phyloP scores from a whole-genome alignment of 495 filamentous ascomycete species.

The Aspergillus ellipticus region DNA sequence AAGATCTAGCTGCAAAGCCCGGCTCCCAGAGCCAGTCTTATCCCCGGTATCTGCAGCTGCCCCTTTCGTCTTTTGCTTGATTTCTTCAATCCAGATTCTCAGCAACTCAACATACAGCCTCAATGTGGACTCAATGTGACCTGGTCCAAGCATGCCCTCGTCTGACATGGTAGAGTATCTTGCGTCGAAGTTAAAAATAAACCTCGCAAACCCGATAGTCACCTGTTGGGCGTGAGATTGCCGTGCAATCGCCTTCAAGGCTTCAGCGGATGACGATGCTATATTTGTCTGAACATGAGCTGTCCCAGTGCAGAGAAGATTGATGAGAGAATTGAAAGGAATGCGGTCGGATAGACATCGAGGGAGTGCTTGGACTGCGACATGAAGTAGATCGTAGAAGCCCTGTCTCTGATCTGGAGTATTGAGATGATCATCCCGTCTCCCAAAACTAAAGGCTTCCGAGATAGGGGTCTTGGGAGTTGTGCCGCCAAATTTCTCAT shows the following conservation, averaged over 20 bases:
- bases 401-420: constrained; percentile 83
- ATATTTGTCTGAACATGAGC: constrained; percentile 93
- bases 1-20: constrained; percentile 74
- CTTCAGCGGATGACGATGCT: constrained; percentile 85
- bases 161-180: constrained; percentile 97
- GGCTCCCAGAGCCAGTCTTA: constrained; percentile 48
- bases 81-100: constrained; percentile 95
- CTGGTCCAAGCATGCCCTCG: constrained; percentile 91
- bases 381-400: constrained; percentile 92
- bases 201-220: constrained; percentile 91
- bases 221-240: constrained; percentile 94
- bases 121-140: constrained; percentile 92
- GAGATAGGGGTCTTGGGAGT: constrained; percentile 91
- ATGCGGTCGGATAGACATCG: constrained; percentile 88
- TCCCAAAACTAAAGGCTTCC: constrained; percentile 85
- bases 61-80: constrained; percentile 78
- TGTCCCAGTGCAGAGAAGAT: constrained; percentile 92
- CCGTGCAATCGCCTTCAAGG: constrained; percentile 88
- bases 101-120: constrained; percentile 90
- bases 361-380: constrained; percentile 91
- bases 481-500: constrained; percentile 85
- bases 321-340: constrained; percentile 90
- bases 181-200: constrained; percentile 97
- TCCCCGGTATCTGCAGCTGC: constrained; percentile 61
- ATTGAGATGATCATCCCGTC: constrained; percentile 72